Base-by-base conservation (phyloP, 306 rosid species). In the Acmispon strigosus region DNA sequence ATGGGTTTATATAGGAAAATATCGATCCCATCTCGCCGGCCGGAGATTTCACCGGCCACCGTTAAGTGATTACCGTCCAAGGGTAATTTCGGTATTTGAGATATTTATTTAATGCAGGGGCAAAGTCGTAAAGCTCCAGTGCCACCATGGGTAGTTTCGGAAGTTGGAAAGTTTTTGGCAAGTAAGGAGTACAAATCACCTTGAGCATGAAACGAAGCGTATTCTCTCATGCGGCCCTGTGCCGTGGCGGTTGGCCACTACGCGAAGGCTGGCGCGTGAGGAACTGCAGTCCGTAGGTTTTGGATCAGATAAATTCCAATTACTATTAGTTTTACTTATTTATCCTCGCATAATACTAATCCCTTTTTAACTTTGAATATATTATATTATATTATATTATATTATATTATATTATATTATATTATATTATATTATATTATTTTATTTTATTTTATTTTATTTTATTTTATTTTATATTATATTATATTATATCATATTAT, bases 1-100 rank as follows among this genome's bases (percentile, higher is more conserved):
- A 82, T 66, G 90, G 89, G 84, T 72, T 89, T 92, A 80, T 92
- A 92, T 92, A 87, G 98, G 88, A 86, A 87, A 89, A 86, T 84
- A 78, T 76, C 80, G 89, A 83, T 59, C 76, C 54, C 61, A 36
- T 75, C 43, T 76, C 32, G 29, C 59, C 83, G 82, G 51, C 76
- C 85, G 63, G 76, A 8, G 20, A 56, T 76, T 51, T 42, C 79
- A 12, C 84, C 85, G 87, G 74, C 10, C 57, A 73, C 80, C 85
- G 80, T 81, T 74, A 47, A 81, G 66, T 78, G 61, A 44, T 81
- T 62, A 36, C 55, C 84, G 82, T 71, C 44, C 8, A 42, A 13
- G 54, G 80, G 15, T 1, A 49, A 19, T 50, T 7, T 57, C 2
- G 74, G 20, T 5, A 70, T 19, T 70, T 41, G 8, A 0, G 6